A percentile compares a stretch with the other conserved stretches of the same genome.
phyloP scores from a whole-genome alignment of 2,329 filamentous ascomycete genomes.

The Diplocarpon rosae region DNA sequence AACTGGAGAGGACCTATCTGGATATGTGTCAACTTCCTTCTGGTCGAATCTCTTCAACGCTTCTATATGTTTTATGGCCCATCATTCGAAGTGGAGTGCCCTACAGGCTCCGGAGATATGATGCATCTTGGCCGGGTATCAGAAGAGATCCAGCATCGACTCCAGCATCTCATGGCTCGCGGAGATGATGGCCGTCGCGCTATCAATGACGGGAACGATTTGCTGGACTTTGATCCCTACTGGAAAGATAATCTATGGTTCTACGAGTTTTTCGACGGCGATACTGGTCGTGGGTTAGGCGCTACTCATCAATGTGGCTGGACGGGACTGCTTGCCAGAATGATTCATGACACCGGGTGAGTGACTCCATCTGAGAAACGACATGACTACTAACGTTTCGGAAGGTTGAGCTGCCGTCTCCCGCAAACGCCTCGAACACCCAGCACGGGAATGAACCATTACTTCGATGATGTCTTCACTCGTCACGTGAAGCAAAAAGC shows the following conservation, averaged over 20 bases:
- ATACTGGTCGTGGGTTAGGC: conserved; percentile 77
- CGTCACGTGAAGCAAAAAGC: conserved; percentile 36
- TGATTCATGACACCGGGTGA: conserved; percentile 97
- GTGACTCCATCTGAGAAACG: conserved; percentile 25
- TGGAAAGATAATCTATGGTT: conserved; percentile 96
- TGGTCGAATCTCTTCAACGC: conserved; percentile 86
- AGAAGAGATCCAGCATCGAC: conserved; percentile 86
- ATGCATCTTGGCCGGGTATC: conserved; percentile 95
- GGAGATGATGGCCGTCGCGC: conserved; percentile 78
- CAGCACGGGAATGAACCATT: conserved; percentile 72
- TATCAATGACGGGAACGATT: conserved; percentile 75
- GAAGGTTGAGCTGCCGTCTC: conserved; percentile 74
- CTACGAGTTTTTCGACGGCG: conserved; percentile 94
- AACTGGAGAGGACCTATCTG: conserved; percentile 96
- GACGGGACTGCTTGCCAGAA: conserved; percentile 89
- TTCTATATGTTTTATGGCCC: conserved; percentile 96
- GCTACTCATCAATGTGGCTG: conserved; percentile 93
- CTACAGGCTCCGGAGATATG: conserved; percentile 81
- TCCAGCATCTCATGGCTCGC: conserved; percentile 83
- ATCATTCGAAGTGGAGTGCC: conserved; percentile 81
- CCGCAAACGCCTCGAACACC: conserved; percentile 90
- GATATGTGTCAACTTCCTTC: conserved; percentile 90
- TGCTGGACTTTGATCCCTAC: conserved; percentile 80
- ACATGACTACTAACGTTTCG: conserved; percentile 31
- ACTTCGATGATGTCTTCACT: conserved; percentile 85